phyloP scores from a whole-genome alignment of 2,329 filamentous ascomycete species.

The Phyllosticta ampelicida region DNA sequence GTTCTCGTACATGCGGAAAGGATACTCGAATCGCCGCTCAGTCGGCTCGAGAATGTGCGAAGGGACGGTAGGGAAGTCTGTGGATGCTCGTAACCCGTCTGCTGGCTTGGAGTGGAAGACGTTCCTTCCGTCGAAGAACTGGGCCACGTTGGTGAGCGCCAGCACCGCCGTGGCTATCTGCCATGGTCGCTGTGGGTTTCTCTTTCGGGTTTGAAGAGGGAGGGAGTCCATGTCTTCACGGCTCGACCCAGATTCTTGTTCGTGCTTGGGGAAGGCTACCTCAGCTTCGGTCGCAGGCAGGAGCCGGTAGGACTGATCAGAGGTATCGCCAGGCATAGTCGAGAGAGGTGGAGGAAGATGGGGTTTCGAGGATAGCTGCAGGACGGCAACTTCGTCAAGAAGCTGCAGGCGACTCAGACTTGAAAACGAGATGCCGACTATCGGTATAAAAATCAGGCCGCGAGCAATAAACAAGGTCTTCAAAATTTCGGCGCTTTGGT shows the following conservation, averaged over 20 bases:
- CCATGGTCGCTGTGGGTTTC: background rate
- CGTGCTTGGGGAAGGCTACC: background rate
- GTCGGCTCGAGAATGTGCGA: background rate
- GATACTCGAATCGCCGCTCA: background rate
- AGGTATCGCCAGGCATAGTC: background rate
- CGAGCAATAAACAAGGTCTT: too few relatives aligned
- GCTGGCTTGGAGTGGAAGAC: background rate
- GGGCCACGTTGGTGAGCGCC: background rate
- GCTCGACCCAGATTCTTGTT: background rate
- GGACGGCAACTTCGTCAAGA: background rate
- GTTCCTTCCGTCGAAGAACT: background rate
- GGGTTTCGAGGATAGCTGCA: background rate
- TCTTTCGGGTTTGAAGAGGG: background rate
- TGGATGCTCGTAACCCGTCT: background rate
- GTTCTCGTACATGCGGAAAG: background rate
- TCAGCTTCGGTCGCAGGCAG: background rate
- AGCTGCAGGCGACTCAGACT: background rate
- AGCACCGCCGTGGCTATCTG: background rate
- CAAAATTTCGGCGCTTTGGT: too few relatives aligned
- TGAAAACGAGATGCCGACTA: background rate
- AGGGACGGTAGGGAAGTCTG: background rate
- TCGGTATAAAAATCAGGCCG: background rate
- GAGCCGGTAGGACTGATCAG: background rate
- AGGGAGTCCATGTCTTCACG: background rate
- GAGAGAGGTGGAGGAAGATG: background rate